Percentiles rank a stretch among this genome's conserved stretches.
These are phyloP conservation scores for Aristolochia contorta DNA, from an alignment of 164 flowering plant genomes.

Conservation along the genomic window DNA sequence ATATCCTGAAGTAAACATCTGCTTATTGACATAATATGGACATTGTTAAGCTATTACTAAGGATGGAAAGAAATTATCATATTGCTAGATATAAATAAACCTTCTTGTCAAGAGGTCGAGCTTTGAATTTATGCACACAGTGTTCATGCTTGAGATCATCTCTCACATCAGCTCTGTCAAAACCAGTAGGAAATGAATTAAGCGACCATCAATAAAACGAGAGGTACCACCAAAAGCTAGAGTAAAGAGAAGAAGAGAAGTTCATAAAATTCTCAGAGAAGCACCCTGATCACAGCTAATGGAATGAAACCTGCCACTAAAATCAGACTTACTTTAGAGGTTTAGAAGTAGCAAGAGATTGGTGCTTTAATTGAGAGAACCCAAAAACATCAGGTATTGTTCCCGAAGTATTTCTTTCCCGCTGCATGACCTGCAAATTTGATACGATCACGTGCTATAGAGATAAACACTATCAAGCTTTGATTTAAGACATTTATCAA, in stretches of 20 bases:
- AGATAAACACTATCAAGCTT: too few relatives aligned
- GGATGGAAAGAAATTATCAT: not conserved
- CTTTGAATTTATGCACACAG: conserved; percentile 38
- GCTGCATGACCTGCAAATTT: conserved; percentile 29
- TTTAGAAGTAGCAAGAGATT: not conserved
- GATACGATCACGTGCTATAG: too few relatives aligned
- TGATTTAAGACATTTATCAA: too few relatives aligned
- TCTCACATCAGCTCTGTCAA: conserved; percentile 1
- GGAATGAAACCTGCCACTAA: not conserved
- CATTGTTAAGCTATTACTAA: not conserved
- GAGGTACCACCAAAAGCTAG: not conserved
- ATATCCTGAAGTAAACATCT: too few relatives aligned
- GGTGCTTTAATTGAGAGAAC: too few relatives aligned
- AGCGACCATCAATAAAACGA: not conserved
- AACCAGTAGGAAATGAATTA: not conserved
- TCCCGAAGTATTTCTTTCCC: conserved; percentile 10
- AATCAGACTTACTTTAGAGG: conserved; percentile 6
- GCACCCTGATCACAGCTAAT: not conserved
- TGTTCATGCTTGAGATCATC: conserved; percentile 32
- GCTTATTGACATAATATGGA: conserved; percentile 1
- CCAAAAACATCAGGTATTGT: not conserved
- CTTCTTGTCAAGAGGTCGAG: conserved; percentile 81
- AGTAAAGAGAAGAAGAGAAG: too few relatives aligned
- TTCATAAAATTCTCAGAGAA: too few relatives aligned
- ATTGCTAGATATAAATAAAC: conserved; percentile 20